phyloP scores from a whole-genome alignment of 495 filamentous ascomycete species.

The Penicillium malachiteum region DNA sequence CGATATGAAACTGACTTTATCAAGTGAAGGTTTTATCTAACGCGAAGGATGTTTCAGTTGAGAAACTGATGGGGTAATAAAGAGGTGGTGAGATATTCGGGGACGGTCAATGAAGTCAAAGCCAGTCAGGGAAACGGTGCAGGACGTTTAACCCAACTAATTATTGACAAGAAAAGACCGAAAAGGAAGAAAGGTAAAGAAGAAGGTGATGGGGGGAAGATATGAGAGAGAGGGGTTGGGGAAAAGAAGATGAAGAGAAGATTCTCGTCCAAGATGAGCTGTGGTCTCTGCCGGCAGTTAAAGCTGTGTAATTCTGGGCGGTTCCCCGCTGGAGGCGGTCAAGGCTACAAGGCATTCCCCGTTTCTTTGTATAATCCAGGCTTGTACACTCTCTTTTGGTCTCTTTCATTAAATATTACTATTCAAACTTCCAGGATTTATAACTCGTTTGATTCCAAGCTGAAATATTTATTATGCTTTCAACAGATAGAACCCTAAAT shows the following conservation, averaged over 20 bases:
- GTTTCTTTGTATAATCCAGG: too few species aligned
- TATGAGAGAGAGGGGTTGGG: not conserved
- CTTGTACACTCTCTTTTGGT: too few species aligned
- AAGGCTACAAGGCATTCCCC: constrained; percentile 21
- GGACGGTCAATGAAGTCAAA: constrained; percentile 25
- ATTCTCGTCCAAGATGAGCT: constrained; percentile 35
- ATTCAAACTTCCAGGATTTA: too few species aligned
- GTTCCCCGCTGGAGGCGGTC: constrained; percentile 27
- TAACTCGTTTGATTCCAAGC: too few species aligned
- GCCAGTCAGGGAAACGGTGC: constrained; percentile 46
- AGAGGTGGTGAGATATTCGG: constrained; percentile 4
- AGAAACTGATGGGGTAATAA: not conserved
- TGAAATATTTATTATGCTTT: too few species aligned
- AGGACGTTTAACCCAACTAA: constrained; percentile 42
- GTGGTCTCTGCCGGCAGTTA: constrained; percentile 20
- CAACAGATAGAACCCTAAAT: too few species aligned
- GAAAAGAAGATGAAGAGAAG: constrained; percentile 13
- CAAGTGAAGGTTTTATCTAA: not conserved
- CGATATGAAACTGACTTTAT: not conserved
- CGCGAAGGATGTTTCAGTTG: not conserved
- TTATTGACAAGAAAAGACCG: constrained; percentile 18
- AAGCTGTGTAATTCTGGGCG: constrained; percentile 1
- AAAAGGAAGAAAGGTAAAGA: constrained; percentile 2
- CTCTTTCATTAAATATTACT: too few species aligned
- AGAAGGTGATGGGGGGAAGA: not conserved